Base-by-base conservation (phyloP, 306 rosid species). In the Fagus crenata region DNA sequence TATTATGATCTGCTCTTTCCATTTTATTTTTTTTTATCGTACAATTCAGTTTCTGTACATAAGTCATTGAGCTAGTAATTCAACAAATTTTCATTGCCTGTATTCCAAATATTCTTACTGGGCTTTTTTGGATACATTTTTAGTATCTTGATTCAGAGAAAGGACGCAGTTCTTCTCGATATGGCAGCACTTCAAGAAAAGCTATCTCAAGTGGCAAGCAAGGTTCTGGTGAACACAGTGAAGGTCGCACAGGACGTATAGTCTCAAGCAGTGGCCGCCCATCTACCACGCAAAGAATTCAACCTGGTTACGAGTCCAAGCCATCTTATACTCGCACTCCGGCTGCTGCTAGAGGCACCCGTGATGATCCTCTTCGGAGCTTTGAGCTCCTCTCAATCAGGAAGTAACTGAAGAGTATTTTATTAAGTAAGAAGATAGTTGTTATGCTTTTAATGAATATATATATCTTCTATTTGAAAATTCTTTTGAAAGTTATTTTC, bases 101-200 rank as follows among this genome's bases (percentile, higher is more conserved):
- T 74, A 11, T 53, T 75, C 33, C 32, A 14, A 70, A 31, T 35
- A 51, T 33, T 68, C 81, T 67, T 31, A 59, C 22, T 72, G 70
- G 40, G 56, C 75, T 9, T 55, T 72, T 37, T 78, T 60, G 63
- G 70, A 77, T 82, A 43, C 72, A 5, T 77, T 78, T 71, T 80
- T 87, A 96, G 97, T 92, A 77, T 42, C 82, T 81, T 78, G 94
- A 81, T n/a, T 76, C 84, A 65, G 98, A 92, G 71, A 92, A 82
- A 84, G 93, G 85, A 17, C 97, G 91, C 55, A 78, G 77, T 81
- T 39, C 96, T 56, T 69, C 95, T 58, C 89, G 97, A 69, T 90
- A 91, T 77, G 97, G 92, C n/a, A 96, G 99, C 92, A 82, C 77
- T 77, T 93, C 99, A 42, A 91, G 94, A 85, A 96, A 77, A 82